Base-by-base conservation (phyloP, 345 rosid species). In the Geranium brycei region DNA sequence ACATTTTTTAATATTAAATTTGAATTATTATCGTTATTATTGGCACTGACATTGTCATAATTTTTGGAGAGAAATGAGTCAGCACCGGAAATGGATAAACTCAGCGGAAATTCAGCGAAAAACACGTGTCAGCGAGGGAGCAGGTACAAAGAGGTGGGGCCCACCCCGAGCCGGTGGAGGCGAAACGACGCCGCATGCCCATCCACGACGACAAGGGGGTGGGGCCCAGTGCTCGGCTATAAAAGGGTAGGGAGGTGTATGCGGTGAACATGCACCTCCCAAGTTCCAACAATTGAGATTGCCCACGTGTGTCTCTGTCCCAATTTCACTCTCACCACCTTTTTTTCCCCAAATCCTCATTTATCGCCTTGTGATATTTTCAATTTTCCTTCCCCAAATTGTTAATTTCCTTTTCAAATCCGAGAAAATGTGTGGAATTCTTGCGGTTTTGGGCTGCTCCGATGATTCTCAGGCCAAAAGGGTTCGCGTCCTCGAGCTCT, bases 401-500 rank as follows among this genome's bases (percentile, higher is more conserved):
- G 1, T 23, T 23, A 2, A 7, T 47, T 47, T 47, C 11, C 53
- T 47, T 47, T 8, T 35, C 41, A 47, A 47, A 6, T 15, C 53
- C 53, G 15, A 47, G 11, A 69, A 58, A 62, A 92, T 92, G 98
- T 92, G 98, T 80, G 98, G 98, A 56, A 92, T 92, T 56, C 88
- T 92, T 40, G 98, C 96, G 31, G 88, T 92, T 77, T 81, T 90
- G 57, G 98, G 97, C 65, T 92, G 97, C 70, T 83, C 93, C 35
- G 89, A 88, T 67, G 95, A 89, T 68, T 89, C 97, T 74, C 96
- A 83, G 81, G 90, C 97, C 40, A 90, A 86, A 65, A 82, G 99
- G 80, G 93, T 85, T 68, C 96, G 97, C 51, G 97, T 92, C 5
- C 90, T 92, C 66, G 99, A 92, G 85, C 99, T 92, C 71, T 92